These are phyloP conservation scores for Phylloporus scabripes DNA, from an alignment of 768 basidiomycete genomes.

Conservation along the genomic window DNA sequence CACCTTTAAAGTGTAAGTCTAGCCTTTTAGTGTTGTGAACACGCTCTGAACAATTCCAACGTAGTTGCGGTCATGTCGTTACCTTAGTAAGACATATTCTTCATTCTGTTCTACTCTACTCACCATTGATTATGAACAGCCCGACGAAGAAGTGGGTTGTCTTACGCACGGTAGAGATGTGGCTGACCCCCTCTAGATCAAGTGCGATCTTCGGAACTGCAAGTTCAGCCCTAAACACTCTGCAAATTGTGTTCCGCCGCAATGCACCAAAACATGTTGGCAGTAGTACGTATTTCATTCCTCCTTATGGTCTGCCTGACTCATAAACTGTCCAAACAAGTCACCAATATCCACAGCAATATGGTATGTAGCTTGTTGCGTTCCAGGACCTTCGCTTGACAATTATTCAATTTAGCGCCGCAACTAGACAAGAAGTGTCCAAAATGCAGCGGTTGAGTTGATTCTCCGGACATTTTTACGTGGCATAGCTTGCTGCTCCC, in stretches of 20 bases:
- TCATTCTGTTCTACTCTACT: constrained; percentile 3
- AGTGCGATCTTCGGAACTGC: constrained; percentile 54
- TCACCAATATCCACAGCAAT: constrained; percentile 62
- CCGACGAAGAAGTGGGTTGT: constrained; percentile 50
- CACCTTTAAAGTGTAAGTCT: constrained; percentile 45
- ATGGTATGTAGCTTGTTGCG: constrained; percentile 36
- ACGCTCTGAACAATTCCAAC: constrained; percentile 1
- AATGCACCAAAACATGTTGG: constrained; percentile 57
- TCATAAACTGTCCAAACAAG: constrained; percentile 29
- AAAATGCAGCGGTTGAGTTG: constrained; percentile 21
- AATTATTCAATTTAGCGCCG: constrained; percentile 38
- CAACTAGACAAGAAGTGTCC: constrained; percentile 59
- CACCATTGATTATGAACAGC: constrained; percentile 32
- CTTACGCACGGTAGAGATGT: not conserved
- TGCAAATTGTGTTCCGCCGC: constrained; percentile 42
- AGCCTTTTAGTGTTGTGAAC: not conserved
- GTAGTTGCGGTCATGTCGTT: constrained; percentile 52
- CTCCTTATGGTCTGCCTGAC: not conserved
- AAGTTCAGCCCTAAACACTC: constrained; percentile 61
- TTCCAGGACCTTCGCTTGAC: constrained; percentile 1
- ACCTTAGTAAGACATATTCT: constrained; percentile 36
- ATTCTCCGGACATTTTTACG: constrained; percentile 5
- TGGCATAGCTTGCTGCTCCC: constrained; percentile 4
- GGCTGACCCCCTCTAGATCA: constrained; percentile 42
- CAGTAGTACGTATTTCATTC: constrained; percentile 50